These are phyloP conservation scores for Brettanomyces anomalus DNA, from an alignment of 805 yeast genomes.

Conservation along the genomic window DNA sequence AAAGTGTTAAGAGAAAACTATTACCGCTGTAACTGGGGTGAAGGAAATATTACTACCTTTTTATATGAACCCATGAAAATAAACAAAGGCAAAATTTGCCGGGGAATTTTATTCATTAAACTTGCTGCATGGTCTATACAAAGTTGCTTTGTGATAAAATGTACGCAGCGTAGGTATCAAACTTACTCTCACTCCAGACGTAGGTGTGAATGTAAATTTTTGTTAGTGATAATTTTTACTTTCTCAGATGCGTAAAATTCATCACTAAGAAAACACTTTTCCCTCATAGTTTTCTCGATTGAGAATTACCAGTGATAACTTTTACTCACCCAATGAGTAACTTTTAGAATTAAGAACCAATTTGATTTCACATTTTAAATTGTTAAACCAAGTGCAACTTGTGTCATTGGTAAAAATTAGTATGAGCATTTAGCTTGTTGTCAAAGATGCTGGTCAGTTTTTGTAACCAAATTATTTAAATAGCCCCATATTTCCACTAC, in stretches of 20 bases:
- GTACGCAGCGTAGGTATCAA: too few relatives aligned
- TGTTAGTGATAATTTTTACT: slow-evolving; percentile 1
- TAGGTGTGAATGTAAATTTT: background rate
- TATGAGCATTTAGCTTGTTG: background rate
- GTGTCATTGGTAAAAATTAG: background rate
- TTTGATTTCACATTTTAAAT: too few relatives aligned
- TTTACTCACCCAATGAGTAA: background rate
- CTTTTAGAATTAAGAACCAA: background rate
- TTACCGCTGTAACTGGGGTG: background rate
- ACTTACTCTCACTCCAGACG: background rate
- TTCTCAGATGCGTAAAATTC: background rate
- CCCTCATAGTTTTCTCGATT: background rate
- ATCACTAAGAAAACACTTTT: background rate
- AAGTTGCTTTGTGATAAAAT: too few relatives aligned
- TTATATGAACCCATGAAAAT: background rate
- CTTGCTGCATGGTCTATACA: too few relatives aligned
- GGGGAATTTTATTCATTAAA: too few relatives aligned
- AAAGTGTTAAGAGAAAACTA: background rate
- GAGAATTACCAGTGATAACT: background rate
- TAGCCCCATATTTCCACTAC: background rate
- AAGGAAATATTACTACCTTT: background rate
- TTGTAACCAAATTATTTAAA: background rate
- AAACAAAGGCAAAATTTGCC: too few relatives aligned
- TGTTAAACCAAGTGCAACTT: too few relatives aligned
- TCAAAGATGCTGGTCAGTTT: too few relatives aligned